Conservation (phyloP, 1,284 basidiomycete genomes). For the Coniferiporia weirii region DNA sequence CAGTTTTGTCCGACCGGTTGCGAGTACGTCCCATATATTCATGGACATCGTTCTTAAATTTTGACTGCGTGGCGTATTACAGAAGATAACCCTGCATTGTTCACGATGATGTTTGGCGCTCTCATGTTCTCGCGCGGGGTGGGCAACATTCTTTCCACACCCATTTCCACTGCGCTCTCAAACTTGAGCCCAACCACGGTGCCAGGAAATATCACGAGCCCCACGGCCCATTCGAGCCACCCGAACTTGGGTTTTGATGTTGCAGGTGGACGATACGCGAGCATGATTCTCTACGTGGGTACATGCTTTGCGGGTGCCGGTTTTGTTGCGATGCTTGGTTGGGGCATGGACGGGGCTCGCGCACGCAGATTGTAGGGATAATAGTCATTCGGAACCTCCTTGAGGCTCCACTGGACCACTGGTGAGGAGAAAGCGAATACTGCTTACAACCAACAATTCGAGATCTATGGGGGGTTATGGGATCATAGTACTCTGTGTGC, state of each 20-base stretch:
- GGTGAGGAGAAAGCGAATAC: no score
- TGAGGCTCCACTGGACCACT: no score
- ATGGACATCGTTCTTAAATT: no score
- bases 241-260: slow-evolving; percentile 30
- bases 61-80: background rate
- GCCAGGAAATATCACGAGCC: background rate
- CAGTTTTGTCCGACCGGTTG: slow-evolving; percentile 29
- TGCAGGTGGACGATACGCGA: slow-evolving; percentile 29
- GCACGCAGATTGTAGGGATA: no score
- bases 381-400: no score
- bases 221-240: background rate
- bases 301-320: slow-evolving; percentile 33
- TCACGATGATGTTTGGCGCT: slow-evolving; percentile 34
- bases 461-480: no score
- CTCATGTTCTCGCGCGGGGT: slow-evolving; percentile 35
- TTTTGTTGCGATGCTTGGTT: slow-evolving; percentile 24
- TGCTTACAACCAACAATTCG: no score
- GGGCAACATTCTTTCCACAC: slow-evolving; percentile 39
- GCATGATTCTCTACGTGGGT: slow-evolving; percentile 33
- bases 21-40: slow-evolving; percentile 21
- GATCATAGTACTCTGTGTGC: no score
- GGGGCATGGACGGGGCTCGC: no score
- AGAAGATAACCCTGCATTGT: slow-evolving; percentile 34
- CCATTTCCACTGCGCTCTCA: slow-evolving; percentile 33
- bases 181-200: background rate